A percentile compares a stretch with the other conserved stretches of the same genome.
Conservation (phyloP, 2,329 filamentous ascomycete species). For the Pyrenophora graminea region DNA sequence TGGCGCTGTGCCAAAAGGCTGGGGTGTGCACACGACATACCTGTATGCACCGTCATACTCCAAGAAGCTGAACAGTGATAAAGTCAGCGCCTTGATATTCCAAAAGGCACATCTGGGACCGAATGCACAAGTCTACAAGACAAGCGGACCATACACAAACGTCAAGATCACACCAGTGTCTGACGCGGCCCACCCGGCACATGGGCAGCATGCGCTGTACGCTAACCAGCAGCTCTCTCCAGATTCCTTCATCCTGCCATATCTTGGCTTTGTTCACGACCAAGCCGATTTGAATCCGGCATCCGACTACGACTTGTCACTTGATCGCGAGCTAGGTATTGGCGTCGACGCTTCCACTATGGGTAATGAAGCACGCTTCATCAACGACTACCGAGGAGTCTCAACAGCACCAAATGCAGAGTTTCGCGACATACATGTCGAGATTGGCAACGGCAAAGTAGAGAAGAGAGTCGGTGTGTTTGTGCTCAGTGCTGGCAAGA, state of each 20-base stretch:
- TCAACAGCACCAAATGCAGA: slow-evolving; percentile 48
- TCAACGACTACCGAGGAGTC: slow-evolving; percentile 60
- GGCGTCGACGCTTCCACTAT: slow-evolving; percentile 54
- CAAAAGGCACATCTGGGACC: slow-evolving; percentile 23
- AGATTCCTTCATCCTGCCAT: slow-evolving; percentile 54
- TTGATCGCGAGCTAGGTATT: slow-evolving; percentile 55
- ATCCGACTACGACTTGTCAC: slow-evolving; percentile 57
- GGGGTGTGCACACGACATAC: slow-evolving; percentile 35
- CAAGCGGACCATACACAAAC: slow-evolving; percentile 38
- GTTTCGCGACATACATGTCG: slow-evolving; percentile 49
- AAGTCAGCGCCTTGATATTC: slow-evolving; percentile 27
- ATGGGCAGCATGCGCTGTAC: slow-evolving; percentile 55
- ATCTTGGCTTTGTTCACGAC: slow-evolving; percentile 55
- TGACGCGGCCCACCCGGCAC: slow-evolving; percentile 52
- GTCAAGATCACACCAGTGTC: slow-evolving; percentile 51
- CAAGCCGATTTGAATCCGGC: slow-evolving; percentile 47
- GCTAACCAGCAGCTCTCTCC: slow-evolving; percentile 52
- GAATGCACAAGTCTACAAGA: slow-evolving; percentile 16
- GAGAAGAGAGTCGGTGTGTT: slow-evolving; percentile 58
- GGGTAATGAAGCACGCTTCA: slow-evolving; percentile 58
- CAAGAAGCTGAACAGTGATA: slow-evolving; percentile 32
- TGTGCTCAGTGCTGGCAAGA: slow-evolving; percentile 55
- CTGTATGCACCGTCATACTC: slow-evolving; percentile 39
- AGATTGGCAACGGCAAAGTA: slow-evolving; percentile 43
- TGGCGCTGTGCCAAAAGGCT: slow-evolving; percentile 34